phyloP scores from a whole-genome alignment of 306 rosid genomes.

The Pachyrhizus erosus region DNA sequence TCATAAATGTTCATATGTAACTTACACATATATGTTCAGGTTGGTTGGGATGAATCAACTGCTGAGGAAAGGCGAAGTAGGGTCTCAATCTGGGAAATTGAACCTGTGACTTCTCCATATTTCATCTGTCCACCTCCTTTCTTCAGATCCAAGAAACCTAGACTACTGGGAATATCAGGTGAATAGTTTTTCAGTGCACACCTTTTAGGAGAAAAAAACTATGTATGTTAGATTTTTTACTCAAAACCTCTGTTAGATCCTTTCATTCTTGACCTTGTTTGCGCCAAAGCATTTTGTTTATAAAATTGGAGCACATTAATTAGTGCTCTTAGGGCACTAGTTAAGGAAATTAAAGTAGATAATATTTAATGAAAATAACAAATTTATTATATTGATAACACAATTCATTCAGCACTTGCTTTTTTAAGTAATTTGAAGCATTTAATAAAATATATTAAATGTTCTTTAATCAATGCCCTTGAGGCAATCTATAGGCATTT shows the following conservation, averaged over 20 bases:
- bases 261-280: slow-evolving; percentile 14
- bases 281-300: neutral
- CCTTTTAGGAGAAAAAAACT: neutral
- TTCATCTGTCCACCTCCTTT: slow-evolving; percentile 82
- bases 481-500: neutral
- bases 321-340: neutral
- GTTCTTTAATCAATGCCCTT: no score
- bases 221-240: neutral
- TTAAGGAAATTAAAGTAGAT: neutral
- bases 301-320: neutral
- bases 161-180: slow-evolving; percentile 87
- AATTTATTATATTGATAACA: neutral
- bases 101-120: slow-evolving; percentile 85
- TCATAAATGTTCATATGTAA: neutral
- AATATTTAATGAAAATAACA: neutral
- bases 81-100: slow-evolving; percentile 86
- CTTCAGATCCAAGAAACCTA: slow-evolving; percentile 70
- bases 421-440: neutral
- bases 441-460: neutral
- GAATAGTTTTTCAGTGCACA: neutral
- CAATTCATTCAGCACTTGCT: neutral
- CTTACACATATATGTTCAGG: slow-evolving; percentile 48
- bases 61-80: slow-evolving; percentile 76
- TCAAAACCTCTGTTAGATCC: neutral
- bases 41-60: slow-evolving; percentile 88